phyloP scores from a whole-genome alignment of 768 basidiomycete species.

The Cystofilobasidium ferigula region DNA sequence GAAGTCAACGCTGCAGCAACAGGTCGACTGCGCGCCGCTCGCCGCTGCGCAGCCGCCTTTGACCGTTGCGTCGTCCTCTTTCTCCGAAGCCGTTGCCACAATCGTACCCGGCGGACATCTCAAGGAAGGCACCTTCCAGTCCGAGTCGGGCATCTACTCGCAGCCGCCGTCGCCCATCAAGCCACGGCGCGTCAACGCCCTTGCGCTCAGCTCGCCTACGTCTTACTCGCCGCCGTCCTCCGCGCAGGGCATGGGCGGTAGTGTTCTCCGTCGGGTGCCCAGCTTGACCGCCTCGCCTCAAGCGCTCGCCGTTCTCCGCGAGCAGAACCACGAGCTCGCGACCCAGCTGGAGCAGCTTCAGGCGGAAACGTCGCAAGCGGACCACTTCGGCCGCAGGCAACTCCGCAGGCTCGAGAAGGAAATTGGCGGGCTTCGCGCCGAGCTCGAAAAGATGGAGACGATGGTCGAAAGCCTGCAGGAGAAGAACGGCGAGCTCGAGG shows the following conservation, averaged over 20 bases:
- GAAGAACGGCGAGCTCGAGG: conserved; percentile 18
- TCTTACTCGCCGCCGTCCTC: neutral
- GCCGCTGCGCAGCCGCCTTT: too few relatives aligned
- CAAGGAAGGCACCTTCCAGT: neutral
- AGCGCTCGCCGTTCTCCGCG: conserved; percentile 60
- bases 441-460: conserved; percentile 48
- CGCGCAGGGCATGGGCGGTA: neutral
- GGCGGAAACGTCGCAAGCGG: conserved; percentile 54
- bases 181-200: neutral
- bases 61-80: too few relatives aligned
- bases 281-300: conserved; percentile 40
- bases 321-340: conserved; percentile 73
- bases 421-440: conserved; percentile 59
- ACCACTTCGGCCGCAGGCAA: conserved; percentile 56
- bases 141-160: neutral
- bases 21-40: too few relatives aligned
- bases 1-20: too few relatives aligned
- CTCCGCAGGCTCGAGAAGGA: conserved; percentile 67
- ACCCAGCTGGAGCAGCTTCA: conserved; percentile 66
- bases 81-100: too few relatives aligned
- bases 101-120: neutral
- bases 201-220: neutral
- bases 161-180: neutral
- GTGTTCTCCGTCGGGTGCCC: neutral
- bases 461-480: conserved; percentile 18